phyloP scores from a whole-genome alignment of 2,329 filamentous ascomycete genomes.

The Neopestalotiopsis rosae region DNA sequence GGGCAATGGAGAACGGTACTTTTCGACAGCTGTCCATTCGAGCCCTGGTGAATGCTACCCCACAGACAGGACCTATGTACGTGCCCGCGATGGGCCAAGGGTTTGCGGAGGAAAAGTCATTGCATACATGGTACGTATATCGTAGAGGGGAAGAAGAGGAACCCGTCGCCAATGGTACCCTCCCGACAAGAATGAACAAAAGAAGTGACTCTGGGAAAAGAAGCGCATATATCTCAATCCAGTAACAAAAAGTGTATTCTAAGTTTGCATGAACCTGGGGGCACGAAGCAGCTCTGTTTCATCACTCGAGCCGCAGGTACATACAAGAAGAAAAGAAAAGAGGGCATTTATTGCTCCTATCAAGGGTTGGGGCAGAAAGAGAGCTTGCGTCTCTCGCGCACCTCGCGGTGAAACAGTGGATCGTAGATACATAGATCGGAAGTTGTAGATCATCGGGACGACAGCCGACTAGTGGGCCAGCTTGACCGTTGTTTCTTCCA shows the following conservation, averaged over 20 bases:
- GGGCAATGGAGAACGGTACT: background rate
- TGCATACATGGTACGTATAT: background rate
- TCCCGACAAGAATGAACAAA: background rate
- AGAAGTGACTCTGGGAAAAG: background rate
- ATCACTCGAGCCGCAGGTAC: background rate
- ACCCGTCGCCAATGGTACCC: background rate
- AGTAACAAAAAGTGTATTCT: background rate
- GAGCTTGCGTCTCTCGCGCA: background rate
- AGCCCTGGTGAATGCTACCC: slow-evolving; percentile 8
- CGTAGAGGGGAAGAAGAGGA: too few species aligned
- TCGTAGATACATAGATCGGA: slow-evolving; percentile 3
- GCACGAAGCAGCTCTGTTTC: background rate
- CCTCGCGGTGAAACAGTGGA: slow-evolving; percentile 8
- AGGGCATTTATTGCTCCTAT: background rate
- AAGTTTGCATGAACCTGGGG: background rate
- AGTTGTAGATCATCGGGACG: slow-evolving; percentile 6
- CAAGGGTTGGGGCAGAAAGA: background rate
- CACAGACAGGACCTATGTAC: background rate
- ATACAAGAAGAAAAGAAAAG: background rate
- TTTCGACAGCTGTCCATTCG: slow-evolving; percentile 7
- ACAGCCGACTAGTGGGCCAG: background rate
- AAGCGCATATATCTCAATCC: background rate
- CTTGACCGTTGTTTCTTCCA: background rate
- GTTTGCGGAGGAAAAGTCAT: background rate
- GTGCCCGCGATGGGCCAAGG: background rate